phyloP scores from a whole-genome alignment of 495 filamentous ascomycete species.

The Podospora sp. region DNA sequence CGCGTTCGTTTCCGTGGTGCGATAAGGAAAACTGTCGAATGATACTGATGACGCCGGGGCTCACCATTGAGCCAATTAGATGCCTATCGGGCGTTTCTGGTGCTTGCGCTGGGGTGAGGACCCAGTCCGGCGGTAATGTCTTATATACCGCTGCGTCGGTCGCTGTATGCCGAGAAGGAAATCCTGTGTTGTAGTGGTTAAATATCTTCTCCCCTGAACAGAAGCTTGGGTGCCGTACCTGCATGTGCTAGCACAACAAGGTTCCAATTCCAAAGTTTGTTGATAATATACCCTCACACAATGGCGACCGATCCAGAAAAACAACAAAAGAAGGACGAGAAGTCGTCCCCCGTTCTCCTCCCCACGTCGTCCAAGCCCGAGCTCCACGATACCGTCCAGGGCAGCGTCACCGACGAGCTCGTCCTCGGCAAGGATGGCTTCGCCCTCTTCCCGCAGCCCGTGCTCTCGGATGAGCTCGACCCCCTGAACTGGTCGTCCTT shows the following conservation, averaged over 20 bases:
- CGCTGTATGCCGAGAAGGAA: neutral
- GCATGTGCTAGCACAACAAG: neutral
- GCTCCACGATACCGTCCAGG: constrained; percentile 3
- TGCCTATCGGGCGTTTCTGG: neutral
- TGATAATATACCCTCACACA: neutral
- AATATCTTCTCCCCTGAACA: too few relatives aligned
- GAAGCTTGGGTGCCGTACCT: constrained; percentile 4
- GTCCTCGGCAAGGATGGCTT: constrained; percentile 25
- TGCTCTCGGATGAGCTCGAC: constrained; percentile 52
- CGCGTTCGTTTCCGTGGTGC: constrained; percentile 4
- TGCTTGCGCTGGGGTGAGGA: neutral
- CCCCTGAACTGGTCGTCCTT: constrained; percentile 58
- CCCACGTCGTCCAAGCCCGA: neutral
- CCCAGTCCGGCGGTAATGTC: neutral
- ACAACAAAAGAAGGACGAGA: neutral
- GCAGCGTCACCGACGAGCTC: constrained; percentile 22
- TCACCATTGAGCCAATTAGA: neutral
- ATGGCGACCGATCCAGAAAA: constrained; percentile 9
- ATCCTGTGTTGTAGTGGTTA: neutral
- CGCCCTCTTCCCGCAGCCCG: constrained; percentile 25
- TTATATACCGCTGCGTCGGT: neutral
- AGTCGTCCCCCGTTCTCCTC: neutral
- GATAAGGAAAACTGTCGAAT: neutral
- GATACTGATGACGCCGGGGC: neutral
- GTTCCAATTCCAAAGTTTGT: neutral